Base-by-base conservation (phyloP, 768 basidiomycete species). In the Neoboletus brunneissimus region DNA sequence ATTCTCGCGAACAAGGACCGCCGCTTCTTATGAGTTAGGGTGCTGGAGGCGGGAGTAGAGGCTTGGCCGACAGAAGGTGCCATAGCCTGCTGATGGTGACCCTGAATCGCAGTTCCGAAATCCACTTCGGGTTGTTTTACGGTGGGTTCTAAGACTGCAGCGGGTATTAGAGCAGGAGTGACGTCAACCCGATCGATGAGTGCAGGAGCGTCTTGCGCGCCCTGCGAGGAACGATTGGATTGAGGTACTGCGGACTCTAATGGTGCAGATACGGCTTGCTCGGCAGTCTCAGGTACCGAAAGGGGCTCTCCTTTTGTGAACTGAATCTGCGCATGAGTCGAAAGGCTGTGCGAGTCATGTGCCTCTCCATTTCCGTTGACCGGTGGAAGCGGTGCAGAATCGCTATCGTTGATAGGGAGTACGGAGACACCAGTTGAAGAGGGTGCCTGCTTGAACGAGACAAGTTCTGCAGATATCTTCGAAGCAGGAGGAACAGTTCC, bases 1-100 rank as follows among this genome's bases (percentile, higher is more conserved):
- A 77, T 64, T 61, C 77, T 85, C 25, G 78, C 78, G 51, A 87
- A 76, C 31, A 86, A 65, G 16, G 84, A 84, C 7, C 70, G 66
- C 44, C 75, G 74, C 65, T 83, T 86, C 74, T 84, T 84, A 16
- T 66, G 69, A n/a, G 59, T 61, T 15, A 61, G 51, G 2, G 76
- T 72, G 22, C 71, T 75, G 10, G 78, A 75, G 27, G 77, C 62
- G 3, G 71, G 59, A 8, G 68, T 65, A 31, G 64, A 20, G 9
- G 23, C 53, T 29, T 25, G 44, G 25, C 15, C 11, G 12, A 50
- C 51, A 43, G 52, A 8, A 50, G 55, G 40, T 32, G 42, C n/a
- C 15, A 52, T 48, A 15, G n/a, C 38, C 29, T 49, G 48, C 32
- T 8, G 42, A 4, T n/a, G 15, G 41, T 51, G 51, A 61, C 45